Evolutionary conservation across 106 monocot genomes (phyloP), one percentile per base, ranked within the genome.

Genomic region (Dioscorea dumetorum): DNA sequence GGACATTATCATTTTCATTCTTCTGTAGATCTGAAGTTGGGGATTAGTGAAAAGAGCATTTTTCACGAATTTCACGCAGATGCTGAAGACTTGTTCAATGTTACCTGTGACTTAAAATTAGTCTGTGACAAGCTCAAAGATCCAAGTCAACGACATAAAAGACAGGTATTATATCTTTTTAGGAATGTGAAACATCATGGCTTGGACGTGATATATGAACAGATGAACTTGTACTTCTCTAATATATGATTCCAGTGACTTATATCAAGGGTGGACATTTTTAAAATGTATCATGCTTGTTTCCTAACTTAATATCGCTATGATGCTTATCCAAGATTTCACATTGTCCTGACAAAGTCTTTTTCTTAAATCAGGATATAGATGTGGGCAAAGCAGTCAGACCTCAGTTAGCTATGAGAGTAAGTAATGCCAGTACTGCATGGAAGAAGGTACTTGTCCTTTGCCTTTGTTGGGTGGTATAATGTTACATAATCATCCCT

Each of bases 31-130:
- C 72, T 99, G 49, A 99, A 99, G 77, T 67, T 99, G 75, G 99
- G 92, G 62, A 83, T 93, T 41, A 93, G 92, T 74, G 99, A 93
- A 65, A 99, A 82, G 67, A 99, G 89, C 69, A 79, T 99, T 70
- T 99, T 99, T 68, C 79, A 93, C 69, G 99, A 99, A 72, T 99
- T 99, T 57, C 99, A 99, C 78, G 90, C 99, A 50, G 99, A 93
- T 83, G 99, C 99, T 50, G 92, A 99, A 83, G 99, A 99, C 68
- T 80, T 99, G 61, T 99, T 99, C 54, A 99, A 99, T 76, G 92
- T 99, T 23, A 99, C 99, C 16, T 99, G 99, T 74, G 99, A 99
- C 82, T 70, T 99, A 56, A 99, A 90, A 74, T 69, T 99, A 35
- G 99, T 99, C 53, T 92, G 92, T 72, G 89, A 99, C 64, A 93